A percentile compares a stretch with the other conserved stretches of the same genome.
These are phyloP conservation scores for Mallotus japonicus DNA, from an alignment of 441 rosid genomes.

Conservation along the genomic window DNA sequence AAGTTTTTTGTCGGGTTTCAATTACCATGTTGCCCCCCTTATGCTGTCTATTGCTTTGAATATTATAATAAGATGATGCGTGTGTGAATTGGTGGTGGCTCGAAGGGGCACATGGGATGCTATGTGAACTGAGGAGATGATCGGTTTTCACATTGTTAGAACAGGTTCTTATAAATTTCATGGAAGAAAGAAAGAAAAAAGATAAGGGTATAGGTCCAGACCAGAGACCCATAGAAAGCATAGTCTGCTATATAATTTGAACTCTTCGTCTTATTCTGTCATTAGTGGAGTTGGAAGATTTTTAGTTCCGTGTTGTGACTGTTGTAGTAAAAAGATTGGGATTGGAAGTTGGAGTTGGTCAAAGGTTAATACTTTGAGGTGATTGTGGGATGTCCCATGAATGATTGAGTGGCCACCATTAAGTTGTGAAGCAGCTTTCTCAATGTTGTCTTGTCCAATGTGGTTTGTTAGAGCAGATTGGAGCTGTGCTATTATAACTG, in stretches of 20 bases:
- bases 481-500: not conserved
- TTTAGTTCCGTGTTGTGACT: not conserved
- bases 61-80: no score
- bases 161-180: slow-evolving; percentile 1
- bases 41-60: slow-evolving; percentile 6
- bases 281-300: not conserved
- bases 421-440: not conserved
- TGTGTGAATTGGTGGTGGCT: slow-evolving; percentile 7
- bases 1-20: slow-evolving; percentile 33
- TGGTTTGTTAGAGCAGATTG: not conserved
- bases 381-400: not conserved
- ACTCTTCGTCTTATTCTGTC: not conserved
- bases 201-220: not conserved
- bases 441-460: not conserved
- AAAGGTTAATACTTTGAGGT: not conserved
- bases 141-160: slow-evolving; percentile 1
- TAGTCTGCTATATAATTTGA: not conserved
- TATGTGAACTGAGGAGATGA: slow-evolving; percentile 2
- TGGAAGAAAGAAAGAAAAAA: not conserved
- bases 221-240: not conserved
- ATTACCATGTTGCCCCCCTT: slow-evolving; percentile 27
- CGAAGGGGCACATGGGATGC: slow-evolving; percentile 13
- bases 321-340: not conserved
- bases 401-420: not conserved
- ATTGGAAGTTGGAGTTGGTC: not conserved